Evolutionary conservation across 2,329 filamentous ascomycete species (phyloP).

Genomic region (Chlorencoelia australis): DNA sequence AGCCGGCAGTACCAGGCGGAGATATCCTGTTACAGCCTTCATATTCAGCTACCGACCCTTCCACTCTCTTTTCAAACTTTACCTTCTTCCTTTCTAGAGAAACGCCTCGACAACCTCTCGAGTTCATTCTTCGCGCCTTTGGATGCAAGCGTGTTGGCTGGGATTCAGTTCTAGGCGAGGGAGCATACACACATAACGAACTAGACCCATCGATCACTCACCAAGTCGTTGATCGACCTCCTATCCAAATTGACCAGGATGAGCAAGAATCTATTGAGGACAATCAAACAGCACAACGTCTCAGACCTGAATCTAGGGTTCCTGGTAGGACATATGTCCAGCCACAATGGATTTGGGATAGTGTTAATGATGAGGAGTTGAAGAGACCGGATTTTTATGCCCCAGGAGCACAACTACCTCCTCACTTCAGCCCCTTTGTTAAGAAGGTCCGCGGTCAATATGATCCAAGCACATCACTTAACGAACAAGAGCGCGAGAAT

Average conservation of each 20-base stretch:
- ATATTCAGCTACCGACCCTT: slow-evolving; percentile 53
- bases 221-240: slow-evolving; percentile 87
- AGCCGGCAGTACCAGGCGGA: slow-evolving; percentile 71
- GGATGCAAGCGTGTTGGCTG: slow-evolving; percentile 94
- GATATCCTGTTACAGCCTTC: slow-evolving; percentile 77
- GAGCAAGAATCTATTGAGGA: slow-evolving; percentile 43
- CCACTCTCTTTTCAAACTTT: slow-evolving; percentile 74
- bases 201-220: slow-evolving; percentile 84
- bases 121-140: slow-evolving; percentile 88
- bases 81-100: slow-evolving; percentile 92
- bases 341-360: slow-evolving; percentile 98
- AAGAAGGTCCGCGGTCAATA: slow-evolving; percentile 80
- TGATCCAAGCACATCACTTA: slow-evolving; percentile 77
- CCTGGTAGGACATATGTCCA: slow-evolving; percentile 91
- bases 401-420: slow-evolving; percentile 80
- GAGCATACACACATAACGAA: slow-evolving; percentile 86
- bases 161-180: slow-evolving; percentile 83
- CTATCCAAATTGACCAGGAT: slow-evolving; percentile 48
- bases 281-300: slow-evolving; percentile 51
- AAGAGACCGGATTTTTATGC: slow-evolving; percentile 81
- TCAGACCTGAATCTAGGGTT: slow-evolving; percentile 58
- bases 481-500: slow-evolving; percentile 77
- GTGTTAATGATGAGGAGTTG: slow-evolving; percentile 82
- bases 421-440: slow-evolving; percentile 93
- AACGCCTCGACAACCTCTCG: slow-evolving; percentile 78